Evolutionary conservation across 306 rosid genomes (phyloP).

Genomic region (Luffa acutangula): DNA sequence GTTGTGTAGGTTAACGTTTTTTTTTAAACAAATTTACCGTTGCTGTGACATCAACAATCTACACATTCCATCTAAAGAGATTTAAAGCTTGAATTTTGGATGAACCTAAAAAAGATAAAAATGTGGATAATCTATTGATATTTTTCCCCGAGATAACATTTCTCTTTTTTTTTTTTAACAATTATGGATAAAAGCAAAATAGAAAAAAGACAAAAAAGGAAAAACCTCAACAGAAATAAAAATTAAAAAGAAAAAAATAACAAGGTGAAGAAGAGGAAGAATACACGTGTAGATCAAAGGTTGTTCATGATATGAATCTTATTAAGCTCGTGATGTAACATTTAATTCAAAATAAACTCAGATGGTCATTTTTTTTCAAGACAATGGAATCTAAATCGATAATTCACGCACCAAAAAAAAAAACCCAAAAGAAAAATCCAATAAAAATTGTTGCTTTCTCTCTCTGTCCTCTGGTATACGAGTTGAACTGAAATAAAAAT

Average conservation of each 20-base stretch:
- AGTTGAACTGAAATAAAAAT: background rate
- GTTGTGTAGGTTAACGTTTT: too few species aligned
- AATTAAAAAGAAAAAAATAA: background rate
- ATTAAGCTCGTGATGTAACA: background rate
- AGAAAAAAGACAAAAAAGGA: background rate
- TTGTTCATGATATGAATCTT: background rate
- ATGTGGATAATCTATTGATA: too few species aligned
- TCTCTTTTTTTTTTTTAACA: too few species aligned
- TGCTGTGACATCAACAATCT: too few species aligned
- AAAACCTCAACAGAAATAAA: background rate
- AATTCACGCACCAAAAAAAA: background rate
- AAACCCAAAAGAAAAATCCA: background rate
- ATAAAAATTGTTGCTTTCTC: slow-evolving; percentile 4
- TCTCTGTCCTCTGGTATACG: background rate
- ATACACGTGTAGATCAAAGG: slow-evolving; percentile 1
- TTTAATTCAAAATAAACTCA: background rate
- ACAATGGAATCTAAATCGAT: slow-evolving; percentile 3
- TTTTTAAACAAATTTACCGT: too few species aligned
- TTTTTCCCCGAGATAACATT: too few species aligned
- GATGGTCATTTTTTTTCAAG: background rate
- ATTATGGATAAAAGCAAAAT: background rate
- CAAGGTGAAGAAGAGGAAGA: background rate
- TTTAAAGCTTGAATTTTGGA: too few species aligned
- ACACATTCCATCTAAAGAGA: too few species aligned
- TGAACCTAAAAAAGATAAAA: too few species aligned